phyloP scores from a whole-genome alignment of 2,329 filamentous ascomycete genomes.

The Malbranchea cinnamomea region DNA sequence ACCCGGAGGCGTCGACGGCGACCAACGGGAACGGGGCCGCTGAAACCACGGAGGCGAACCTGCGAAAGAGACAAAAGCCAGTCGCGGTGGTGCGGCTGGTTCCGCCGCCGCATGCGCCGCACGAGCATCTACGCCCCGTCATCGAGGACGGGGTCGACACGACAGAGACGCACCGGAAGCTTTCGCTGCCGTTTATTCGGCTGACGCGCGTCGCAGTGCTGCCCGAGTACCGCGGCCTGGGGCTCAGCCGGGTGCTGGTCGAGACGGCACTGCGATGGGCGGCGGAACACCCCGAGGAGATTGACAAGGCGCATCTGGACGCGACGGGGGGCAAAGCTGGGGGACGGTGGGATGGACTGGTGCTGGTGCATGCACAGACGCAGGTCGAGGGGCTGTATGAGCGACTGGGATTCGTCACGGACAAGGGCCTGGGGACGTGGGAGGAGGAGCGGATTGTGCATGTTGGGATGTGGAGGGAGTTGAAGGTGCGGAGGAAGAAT shows the following conservation, averaged over 20 bases:
- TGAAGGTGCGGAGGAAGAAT: too few relatives aligned
- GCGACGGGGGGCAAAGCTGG: conserved; percentile 17
- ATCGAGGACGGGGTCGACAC: conserved; percentile 12
- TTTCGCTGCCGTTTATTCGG: conserved; percentile 66
- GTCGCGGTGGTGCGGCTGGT: conserved; percentile 68
- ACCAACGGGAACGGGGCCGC: too few relatives aligned
- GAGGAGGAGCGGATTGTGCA: conserved; percentile 72
- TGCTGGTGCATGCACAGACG: conserved; percentile 67
- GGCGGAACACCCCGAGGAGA: conserved; percentile 39
- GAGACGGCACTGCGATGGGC: conserved; percentile 56
- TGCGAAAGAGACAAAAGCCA: conserved; percentile 32
- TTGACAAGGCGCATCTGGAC: conserved; percentile 27
- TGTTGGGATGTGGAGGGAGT: conserved; percentile 80
- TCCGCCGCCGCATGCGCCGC: conserved; percentile 59
- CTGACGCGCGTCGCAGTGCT: conserved; percentile 63
- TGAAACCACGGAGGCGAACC: conserved; percentile 16
- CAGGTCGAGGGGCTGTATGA: conserved; percentile 50
- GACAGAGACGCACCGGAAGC: conserved; percentile 13
- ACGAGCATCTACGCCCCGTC: conserved; percentile 28
- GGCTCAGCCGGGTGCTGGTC: conserved; percentile 48
- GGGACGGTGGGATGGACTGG: conserved; percentile 52
- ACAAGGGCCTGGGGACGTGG: conserved; percentile 63
- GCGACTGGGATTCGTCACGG: conserved; percentile 56
- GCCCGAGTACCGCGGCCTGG: conserved; percentile 47
- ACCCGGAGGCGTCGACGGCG: too few relatives aligned